Conservation (phyloP, 73 alveolate genomes). For the Paramecium primaurelia region DNA sequence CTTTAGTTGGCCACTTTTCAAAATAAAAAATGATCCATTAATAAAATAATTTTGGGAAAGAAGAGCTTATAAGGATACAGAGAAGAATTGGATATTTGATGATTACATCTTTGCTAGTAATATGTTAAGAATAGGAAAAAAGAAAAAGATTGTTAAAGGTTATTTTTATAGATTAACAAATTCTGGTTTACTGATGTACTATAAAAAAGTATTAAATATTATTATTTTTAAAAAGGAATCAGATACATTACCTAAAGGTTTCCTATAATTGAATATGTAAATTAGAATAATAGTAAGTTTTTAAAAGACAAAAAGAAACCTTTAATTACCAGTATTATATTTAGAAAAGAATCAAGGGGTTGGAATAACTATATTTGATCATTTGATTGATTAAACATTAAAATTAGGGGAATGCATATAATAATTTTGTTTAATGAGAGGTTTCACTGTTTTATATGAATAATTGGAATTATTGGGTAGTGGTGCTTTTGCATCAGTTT, state of each 20-base stretch:
- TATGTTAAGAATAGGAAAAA: slow-evolving; percentile 33
- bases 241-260: slow-evolving; percentile 21
- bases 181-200: slow-evolving; percentile 8
- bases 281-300: not conserved
- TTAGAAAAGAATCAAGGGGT: not conserved
- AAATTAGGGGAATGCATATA: not conserved
- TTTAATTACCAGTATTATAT: slow-evolving; percentile 9
- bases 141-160: slow-evolving; percentile 14
- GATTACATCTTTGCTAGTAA: not conserved
- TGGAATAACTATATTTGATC: slow-evolving; percentile 31
- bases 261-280: not conserved
- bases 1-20: slow-evolving; percentile 16
- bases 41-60: slow-evolving; percentile 11
- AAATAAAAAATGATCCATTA: not conserved
- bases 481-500: slow-evolving; percentile 40
- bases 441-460: not conserved
- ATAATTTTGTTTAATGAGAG: slow-evolving; percentile 28
- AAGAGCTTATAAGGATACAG: not conserved
- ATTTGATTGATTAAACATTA: not conserved
- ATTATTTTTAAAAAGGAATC: not conserved
- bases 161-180: not conserved
- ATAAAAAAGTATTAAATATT: not conserved
- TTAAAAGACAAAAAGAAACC: slow-evolving; percentile 16
- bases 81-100: not conserved
- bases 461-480: not conserved